Conservation (phyloP, 2,329 filamentous ascomycete genomes). For the Sporothrix mexicana region DNA sequence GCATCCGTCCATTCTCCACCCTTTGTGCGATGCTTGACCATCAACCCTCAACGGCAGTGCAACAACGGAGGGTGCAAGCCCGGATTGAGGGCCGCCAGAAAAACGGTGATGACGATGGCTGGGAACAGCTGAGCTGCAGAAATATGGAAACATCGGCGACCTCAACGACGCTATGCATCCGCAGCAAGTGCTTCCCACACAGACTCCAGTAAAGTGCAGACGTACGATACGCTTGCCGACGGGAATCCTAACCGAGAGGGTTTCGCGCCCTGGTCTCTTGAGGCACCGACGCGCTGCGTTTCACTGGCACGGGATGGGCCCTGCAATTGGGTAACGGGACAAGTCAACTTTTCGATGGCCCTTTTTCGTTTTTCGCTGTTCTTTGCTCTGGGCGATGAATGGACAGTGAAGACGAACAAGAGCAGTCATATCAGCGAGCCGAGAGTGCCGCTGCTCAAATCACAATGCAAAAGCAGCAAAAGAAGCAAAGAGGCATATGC, state of each 20-base stretch:
- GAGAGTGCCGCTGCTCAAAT: not conserved
- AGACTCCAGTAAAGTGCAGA: not conserved
- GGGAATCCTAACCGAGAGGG: conserved; percentile 27
- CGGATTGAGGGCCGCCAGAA: not conserved
- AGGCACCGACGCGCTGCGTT: not conserved
- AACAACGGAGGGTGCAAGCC: not conserved
- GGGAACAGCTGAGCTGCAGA: not conserved
- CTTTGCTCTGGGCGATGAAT: not conserved
- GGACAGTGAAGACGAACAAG: not conserved
- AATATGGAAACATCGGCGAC: not conserved
- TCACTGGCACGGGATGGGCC: conserved; percentile 21
- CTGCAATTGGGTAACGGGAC: conserved; percentile 21
- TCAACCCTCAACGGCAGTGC: conserved; percentile 20
- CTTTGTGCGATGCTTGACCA: not conserved
- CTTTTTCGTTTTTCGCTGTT: not conserved
- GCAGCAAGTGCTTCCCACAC: not conserved
- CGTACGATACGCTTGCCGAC: not conserved
- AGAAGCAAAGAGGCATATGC: not conserved
- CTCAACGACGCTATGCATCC: not conserved
- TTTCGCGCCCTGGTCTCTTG: conserved; percentile 11
- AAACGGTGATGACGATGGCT: not conserved
- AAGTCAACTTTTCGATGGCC: not conserved
- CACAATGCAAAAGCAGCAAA: not conserved
- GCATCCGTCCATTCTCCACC: not conserved
- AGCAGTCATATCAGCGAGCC: not conserved